Base-by-base conservation (phyloP, 2,329 filamentous ascomycete species). In the Fusarium marasasianum region DNA sequence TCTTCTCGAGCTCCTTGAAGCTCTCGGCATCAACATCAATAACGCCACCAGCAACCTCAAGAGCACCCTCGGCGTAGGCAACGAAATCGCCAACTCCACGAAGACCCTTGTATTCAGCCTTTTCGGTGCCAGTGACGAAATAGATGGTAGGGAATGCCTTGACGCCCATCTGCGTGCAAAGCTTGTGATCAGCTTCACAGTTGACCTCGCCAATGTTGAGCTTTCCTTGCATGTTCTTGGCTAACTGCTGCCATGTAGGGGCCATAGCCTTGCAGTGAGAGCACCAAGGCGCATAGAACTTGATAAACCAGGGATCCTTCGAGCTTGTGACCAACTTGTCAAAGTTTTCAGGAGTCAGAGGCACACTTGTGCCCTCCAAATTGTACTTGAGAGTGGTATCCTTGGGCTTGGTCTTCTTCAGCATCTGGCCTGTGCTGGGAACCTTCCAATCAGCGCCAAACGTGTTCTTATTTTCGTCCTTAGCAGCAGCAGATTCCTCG, bases 281-380 rank as follows among this genome's bases (percentile, higher is more conserved):
- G 82, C 96, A 99, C 96, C 96, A 98, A 11, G 96, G 97, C 24
- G 94, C 95, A 81, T 98, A 98, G 82, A 99, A 98, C 83, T 99
- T 99, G 87, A 99, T 91, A 80, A 99, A 98, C 96, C 96, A 99
- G 11, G 95, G 92, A 72, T 98, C 95, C 73, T 93, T 91, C 0
- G 94, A 95, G 81, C 92, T 93, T 7, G 94, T 97, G 53, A 99
- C 95, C 43, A 92, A 86, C 66, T 90, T 91, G 81, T 97, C 92
- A 85, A 99, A 99, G 72, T 87, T 94, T 80, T 98, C 95, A 1
- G 93, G 92, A 5, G 91, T 95, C 59, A 99, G 87, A 12, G 91
- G 84, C 40, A 94, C 87, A 12, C 94, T 97, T 22, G 88, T 86
- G 12, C 96, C 96, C 45, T 92, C 87, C 8, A 90, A 89, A 76